Conservation (phyloP, 2,329 filamentous ascomycete species). For the Phaeosphaeriaceae sp. region DNA sequence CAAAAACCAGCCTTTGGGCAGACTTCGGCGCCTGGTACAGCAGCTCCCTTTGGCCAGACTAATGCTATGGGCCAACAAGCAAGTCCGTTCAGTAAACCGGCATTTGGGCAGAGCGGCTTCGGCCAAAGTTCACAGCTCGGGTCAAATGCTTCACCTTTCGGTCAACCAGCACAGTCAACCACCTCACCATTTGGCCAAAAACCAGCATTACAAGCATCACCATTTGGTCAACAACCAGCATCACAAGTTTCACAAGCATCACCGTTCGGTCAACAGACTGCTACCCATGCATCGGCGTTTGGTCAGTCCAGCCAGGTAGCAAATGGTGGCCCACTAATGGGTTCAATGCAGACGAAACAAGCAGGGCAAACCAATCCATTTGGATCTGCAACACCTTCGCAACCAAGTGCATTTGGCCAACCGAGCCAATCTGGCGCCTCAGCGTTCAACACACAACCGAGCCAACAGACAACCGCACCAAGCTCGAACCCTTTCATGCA, state of each 20-base stretch:
- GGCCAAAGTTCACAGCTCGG: constrained; percentile 52
- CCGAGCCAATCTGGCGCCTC: constrained; percentile 45
- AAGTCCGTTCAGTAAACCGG: constrained; percentile 52
- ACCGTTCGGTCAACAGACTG: constrained; percentile 14
- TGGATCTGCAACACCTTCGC: constrained; percentile 16
- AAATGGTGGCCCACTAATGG: too few relatives aligned
- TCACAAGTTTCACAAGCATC: constrained; percentile 30
- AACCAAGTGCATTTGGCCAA: constrained; percentile 38
- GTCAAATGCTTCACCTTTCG: constrained; percentile 37
- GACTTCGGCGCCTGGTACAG: constrained; percentile 34
- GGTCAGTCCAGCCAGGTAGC: too few relatives aligned
- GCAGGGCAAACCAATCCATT: constrained; percentile 25
- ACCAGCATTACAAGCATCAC: constrained; percentile 39
- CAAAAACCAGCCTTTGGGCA: constrained; percentile 43
- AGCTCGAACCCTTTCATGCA: constrained; percentile 32
- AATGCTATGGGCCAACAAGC: constrained; percentile 31
- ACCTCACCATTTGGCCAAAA: constrained; percentile 39
- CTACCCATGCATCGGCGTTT: constrained; percentile 13
- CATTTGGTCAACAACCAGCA: constrained; percentile 31
- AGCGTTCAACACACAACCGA: constrained; percentile 24
- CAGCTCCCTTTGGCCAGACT: constrained; percentile 43
- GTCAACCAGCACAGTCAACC: constrained; percentile 39
- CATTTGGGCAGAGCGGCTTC: constrained; percentile 48
- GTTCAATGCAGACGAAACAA: constrained; percentile 21
- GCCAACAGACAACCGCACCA: constrained; percentile 12